Evolutionary conservation across 1,284 basidiomycete species (phyloP).

Genomic region (Exsudoporus floridanus): DNA sequence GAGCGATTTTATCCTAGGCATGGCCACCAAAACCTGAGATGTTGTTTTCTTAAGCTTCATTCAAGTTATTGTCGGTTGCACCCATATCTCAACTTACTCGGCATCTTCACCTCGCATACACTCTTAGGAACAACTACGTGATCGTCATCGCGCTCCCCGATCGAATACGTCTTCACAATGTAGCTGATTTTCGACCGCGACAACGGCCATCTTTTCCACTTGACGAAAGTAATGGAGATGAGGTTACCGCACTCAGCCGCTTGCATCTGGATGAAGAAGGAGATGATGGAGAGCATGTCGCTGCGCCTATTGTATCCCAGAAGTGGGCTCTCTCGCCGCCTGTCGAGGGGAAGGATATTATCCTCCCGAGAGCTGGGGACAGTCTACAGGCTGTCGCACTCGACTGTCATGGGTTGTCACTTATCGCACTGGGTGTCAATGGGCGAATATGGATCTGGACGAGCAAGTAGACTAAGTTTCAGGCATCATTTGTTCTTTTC

Average conservation of each 20-base stretch:
- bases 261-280: conserved; percentile 33
- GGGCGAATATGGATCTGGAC: conserved; percentile 34
- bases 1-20: conserved; percentile 13
- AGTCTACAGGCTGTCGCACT: conserved; percentile 41
- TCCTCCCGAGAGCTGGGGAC: conserved; percentile 11
- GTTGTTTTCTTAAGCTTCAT: conserved; percentile 47
- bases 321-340: conserved; percentile 23
- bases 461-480: conserved; percentile 16
- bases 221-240: conserved; percentile 19
- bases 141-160: conserved; percentile 46
- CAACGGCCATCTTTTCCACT: conserved; percentile 25
- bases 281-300: conserved; percentile 23
- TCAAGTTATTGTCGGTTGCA: conserved; percentile 55
- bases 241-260: conserved; percentile 12
- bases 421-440: conserved; percentile 33
- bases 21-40: conserved; percentile 6
- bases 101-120: conserved; percentile 47
- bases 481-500: background rate
- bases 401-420: conserved; percentile 42
- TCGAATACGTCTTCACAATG: conserved; percentile 47
- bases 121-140: conserved; percentile 50
- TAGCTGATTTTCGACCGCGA: conserved; percentile 45
- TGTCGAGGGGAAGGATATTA: conserved; percentile 19
- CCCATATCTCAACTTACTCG: conserved; percentile 42
- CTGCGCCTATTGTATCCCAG: conserved; percentile 1